These are phyloP conservation scores for Phytomonas serpens DNA, from an alignment of 208 protist genomes.

Conservation along the genomic window DNA sequence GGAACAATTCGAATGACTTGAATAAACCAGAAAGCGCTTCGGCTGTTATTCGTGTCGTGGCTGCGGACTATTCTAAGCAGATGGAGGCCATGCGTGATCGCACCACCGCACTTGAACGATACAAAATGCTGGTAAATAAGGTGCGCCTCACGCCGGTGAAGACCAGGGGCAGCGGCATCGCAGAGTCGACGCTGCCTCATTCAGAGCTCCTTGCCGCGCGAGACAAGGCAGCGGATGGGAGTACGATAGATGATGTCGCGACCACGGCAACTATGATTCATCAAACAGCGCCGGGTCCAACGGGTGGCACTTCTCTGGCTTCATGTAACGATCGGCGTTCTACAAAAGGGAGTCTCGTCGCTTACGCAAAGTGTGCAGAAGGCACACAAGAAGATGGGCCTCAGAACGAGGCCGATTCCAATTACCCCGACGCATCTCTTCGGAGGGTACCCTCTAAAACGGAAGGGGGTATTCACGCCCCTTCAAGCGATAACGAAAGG, in stretches of 20 bases:
- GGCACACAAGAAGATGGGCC: background rate
- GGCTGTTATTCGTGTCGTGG: conserved; percentile 34
- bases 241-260: conserved; percentile 5
- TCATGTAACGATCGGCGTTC: background rate
- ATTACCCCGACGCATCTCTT: background rate
- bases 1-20: conserved; percentile 15
- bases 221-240: background rate
- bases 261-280: background rate
- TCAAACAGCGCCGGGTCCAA: background rate
- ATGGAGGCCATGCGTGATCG: conserved; percentile 40
- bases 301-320: background rate
- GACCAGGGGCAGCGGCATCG: conserved; percentile 11
- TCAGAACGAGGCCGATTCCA: background rate
- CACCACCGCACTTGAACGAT: conserved; percentile 44
- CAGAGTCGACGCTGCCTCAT: conserved; percentile 12
- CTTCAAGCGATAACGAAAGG: background rate
- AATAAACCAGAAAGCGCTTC: conserved; percentile 11
- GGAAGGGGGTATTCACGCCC: background rate
- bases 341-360: background rate
- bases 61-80: conserved; percentile 34
- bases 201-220: conserved; percentile 7
- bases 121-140: conserved; percentile 37
- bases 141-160: background rate
- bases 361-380: background rate
- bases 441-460: background rate